Evolutionary conservation across 2,329 filamentous ascomycete genomes (phyloP).

Genomic region (Colletotrichum euphorbiae): DNA sequence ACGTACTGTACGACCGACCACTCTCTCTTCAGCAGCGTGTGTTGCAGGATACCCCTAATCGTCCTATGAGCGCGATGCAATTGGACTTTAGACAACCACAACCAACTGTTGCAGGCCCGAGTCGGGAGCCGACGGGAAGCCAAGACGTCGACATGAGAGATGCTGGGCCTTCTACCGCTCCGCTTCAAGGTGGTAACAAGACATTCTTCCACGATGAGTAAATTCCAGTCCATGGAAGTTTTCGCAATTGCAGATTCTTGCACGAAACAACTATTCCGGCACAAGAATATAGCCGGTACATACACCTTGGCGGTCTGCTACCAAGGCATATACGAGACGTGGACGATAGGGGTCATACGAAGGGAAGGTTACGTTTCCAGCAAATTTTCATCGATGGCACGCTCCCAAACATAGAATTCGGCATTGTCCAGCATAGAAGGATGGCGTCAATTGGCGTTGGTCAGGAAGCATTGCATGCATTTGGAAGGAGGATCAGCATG

Average conservation of each 20-base stretch:
- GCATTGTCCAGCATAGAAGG: constrained; percentile 4
- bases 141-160: constrained; percentile 69
- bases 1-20: constrained; percentile 66
- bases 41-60: constrained; percentile 56
- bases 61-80: constrained; percentile 64
- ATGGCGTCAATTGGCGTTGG: constrained; percentile 35
- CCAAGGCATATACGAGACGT: not conserved
- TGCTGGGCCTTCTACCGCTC: constrained; percentile 66
- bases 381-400: not conserved
- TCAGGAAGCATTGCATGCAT: constrained; percentile 39
- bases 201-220: constrained; percentile 65
- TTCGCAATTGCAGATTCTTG: not conserved
- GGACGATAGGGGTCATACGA: not conserved
- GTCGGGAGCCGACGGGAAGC: constrained; percentile 49
- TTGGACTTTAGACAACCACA: constrained; percentile 56
- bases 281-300: not conserved
- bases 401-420: constrained; percentile 22
- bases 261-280: not conserved
- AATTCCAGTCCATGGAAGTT: not conserved
- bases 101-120: constrained; percentile 46
- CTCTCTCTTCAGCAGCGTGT: constrained; percentile 61
- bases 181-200: constrained; percentile 58
- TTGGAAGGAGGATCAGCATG: constrained; percentile 36
- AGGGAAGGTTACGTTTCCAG: not conserved
- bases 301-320: constrained; percentile 1